These are phyloP conservation scores for Gynostemma pentaphyllum DNA, from an alignment of 306 rosid species.

Conservation along the genomic window DNA sequence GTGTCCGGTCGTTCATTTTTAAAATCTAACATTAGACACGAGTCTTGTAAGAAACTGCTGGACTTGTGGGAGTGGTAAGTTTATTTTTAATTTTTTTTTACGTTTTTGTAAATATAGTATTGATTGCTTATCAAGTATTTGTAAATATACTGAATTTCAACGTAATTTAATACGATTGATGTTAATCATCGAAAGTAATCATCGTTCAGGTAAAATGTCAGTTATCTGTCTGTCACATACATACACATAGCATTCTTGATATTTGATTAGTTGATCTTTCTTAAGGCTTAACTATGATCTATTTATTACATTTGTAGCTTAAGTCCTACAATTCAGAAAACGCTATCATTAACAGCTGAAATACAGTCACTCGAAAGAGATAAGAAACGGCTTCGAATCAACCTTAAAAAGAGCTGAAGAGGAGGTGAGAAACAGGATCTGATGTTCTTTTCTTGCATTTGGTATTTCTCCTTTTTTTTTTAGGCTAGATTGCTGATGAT, in stretches of 20 bases:
- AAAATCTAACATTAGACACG: slow-evolving; percentile 36
- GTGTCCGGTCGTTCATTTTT: slow-evolving; percentile 33
- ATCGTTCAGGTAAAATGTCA: too few species aligned
- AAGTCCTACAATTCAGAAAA: slow-evolving; percentile 40
- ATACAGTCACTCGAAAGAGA: slow-evolving; percentile 49
- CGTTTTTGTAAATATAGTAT: background rate
- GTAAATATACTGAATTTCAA: background rate
- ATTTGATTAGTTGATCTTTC: too few species aligned
- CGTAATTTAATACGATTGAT: too few species aligned
- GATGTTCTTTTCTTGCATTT: too few species aligned
- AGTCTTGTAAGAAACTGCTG: slow-evolving; percentile 43
- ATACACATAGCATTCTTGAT: too few species aligned
- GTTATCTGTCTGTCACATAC: too few species aligned
- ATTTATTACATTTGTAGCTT: slow-evolving; percentile 34
- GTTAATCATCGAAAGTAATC: too few species aligned
- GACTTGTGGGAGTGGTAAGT: slow-evolving; percentile 60
- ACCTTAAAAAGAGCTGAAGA: slow-evolving; percentile 69
- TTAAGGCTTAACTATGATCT: too few species aligned
- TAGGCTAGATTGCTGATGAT: too few species aligned
- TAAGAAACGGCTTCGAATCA: slow-evolving; percentile 48
- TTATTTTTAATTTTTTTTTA: background rate
- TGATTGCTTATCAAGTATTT: too few species aligned
- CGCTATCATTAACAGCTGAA: slow-evolving; percentile 43
- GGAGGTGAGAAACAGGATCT: slow-evolving; percentile 37
- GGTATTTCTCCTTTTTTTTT: too few species aligned